Conservation (phyloP, 352 stramenopile genomes). For the Globisporangium spinosum region DNA sequence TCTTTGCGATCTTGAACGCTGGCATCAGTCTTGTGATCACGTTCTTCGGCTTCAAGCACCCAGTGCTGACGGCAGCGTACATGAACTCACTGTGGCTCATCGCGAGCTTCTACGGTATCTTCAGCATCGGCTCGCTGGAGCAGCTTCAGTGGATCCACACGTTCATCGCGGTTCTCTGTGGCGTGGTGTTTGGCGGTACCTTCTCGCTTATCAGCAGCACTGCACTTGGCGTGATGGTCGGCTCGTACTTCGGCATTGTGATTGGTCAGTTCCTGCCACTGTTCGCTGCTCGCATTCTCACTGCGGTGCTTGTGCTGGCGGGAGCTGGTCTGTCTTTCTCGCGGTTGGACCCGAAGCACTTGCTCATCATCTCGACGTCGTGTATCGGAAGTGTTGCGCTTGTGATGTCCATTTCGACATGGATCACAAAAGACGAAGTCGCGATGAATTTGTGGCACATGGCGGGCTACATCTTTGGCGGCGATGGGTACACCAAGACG, state of each 20-base stretch:
- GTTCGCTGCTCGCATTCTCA: slow-evolving; percentile 55
- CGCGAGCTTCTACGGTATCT: slow-evolving; percentile 64
- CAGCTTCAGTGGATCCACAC: slow-evolving; percentile 66
- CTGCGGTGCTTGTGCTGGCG: slow-evolving; percentile 33
- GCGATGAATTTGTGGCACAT: slow-evolving; percentile 61
- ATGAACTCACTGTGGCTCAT: slow-evolving; percentile 57
- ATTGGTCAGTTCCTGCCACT: slow-evolving; percentile 68
- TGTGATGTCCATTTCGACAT: slow-evolving; percentile 71
- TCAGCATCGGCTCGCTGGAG: slow-evolving; percentile 45
- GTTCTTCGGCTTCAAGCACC: slow-evolving; percentile 50
- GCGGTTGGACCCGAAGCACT: slow-evolving; percentile 45
- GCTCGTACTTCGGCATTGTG: slow-evolving; percentile 58
- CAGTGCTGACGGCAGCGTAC: slow-evolving; percentile 52
- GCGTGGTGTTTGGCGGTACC: slow-evolving; percentile 64
- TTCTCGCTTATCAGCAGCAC: slow-evolving; percentile 54
- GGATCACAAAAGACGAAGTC: slow-evolving; percentile 57
- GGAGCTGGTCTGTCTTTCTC: slow-evolving; percentile 44
- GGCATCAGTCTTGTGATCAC: slow-evolving; percentile 48
- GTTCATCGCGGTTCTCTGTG: slow-evolving; percentile 63
- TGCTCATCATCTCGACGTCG: slow-evolving; percentile 66
- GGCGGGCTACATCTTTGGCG: slow-evolving; percentile 65
- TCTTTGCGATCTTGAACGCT: slow-evolving; percentile 63
- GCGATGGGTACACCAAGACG: slow-evolving; percentile 33
- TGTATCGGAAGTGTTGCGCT: slow-evolving; percentile 62
- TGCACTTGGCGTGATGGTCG: slow-evolving; percentile 60